Conservation (phyloP, 2,329 filamentous ascomycete genomes). For the Aspergillus sp. region DNA sequence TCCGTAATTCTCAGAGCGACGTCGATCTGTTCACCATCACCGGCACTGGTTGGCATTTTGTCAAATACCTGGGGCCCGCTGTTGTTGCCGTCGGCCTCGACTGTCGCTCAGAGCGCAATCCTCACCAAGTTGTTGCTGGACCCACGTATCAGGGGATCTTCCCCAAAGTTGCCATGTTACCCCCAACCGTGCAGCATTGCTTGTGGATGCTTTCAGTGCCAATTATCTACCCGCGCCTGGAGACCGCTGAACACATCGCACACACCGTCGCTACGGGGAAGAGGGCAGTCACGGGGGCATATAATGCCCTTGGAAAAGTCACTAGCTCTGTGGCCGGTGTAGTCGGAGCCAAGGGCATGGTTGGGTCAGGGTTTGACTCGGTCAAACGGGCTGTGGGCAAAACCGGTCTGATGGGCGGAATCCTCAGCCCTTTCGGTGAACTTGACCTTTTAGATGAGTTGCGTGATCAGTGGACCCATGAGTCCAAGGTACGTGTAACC, state of each 20-base stretch:
- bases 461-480: slow-evolving; percentile 97
- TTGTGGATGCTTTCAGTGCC: slow-evolving; percentile 95
- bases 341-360: slow-evolving; percentile 89
- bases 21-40: slow-evolving; percentile 94
- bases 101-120: slow-evolving; percentile 86
- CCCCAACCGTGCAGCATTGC: slow-evolving; percentile 92
- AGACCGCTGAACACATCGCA: slow-evolving; percentile 86
- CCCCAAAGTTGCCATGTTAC: slow-evolving; percentile 87
- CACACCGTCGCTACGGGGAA: slow-evolving; percentile 93
- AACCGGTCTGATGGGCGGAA: slow-evolving; percentile 89
- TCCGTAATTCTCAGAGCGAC: slow-evolving; percentile 85
- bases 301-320: slow-evolving; percentile 93
- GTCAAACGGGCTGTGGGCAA: slow-evolving; percentile 98
- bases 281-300: slow-evolving; percentile 93
- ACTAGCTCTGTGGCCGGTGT: slow-evolving; percentile 94
- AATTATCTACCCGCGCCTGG: slow-evolving; percentile 84
- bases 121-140: slow-evolving; percentile 88
- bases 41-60: slow-evolving; percentile 96
- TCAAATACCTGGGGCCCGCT: slow-evolving; percentile 92
- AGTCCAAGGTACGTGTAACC: slow-evolving; percentile 66
- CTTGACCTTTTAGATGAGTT: slow-evolving; percentile 93
- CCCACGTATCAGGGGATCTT: slow-evolving; percentile 97
- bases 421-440: slow-evolving; percentile 94
- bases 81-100: slow-evolving; percentile 89
- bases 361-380: slow-evolving; percentile 87